Conservation (phyloP, 768 basidiomycete species). For the Hysterangium stoloniferum region DNA sequence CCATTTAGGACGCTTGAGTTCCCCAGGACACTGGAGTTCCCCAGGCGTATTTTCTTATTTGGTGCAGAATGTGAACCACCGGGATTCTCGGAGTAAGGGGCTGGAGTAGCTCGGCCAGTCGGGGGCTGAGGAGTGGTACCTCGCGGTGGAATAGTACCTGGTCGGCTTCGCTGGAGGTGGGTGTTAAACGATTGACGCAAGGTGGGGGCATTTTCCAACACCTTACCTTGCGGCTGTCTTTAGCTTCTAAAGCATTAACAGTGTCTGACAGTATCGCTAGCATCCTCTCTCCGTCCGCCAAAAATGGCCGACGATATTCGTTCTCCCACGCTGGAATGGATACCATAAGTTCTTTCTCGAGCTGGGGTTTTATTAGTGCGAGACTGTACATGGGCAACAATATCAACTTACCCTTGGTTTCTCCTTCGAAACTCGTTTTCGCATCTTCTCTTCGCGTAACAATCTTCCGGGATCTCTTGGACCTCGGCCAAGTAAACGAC, state of each 20-base stretch:
- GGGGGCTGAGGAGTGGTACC: slow-evolving; percentile 46
- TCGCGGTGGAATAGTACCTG: slow-evolving; percentile 54
- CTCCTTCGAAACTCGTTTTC: slow-evolving; percentile 86
- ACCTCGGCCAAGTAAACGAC: slow-evolving; percentile 72
- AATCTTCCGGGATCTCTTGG: slow-evolving; percentile 78
- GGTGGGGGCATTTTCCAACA: neutral
- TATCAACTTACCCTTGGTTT: slow-evolving; percentile 72
- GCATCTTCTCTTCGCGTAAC: slow-evolving; percentile 93
- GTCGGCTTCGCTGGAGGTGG: slow-evolving; percentile 21
- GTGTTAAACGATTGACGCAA: neutral
- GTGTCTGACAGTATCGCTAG: slow-evolving; percentile 70
- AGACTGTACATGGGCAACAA: neutral
- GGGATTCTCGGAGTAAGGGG: slow-evolving; percentile 43
- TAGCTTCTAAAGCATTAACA: slow-evolving; percentile 46
- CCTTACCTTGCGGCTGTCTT: slow-evolving; percentile 64
- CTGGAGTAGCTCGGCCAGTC: slow-evolving; percentile 46
- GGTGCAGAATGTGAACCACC: slow-evolving; percentile 38
- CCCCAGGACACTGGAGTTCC: slow-evolving; percentile 46
- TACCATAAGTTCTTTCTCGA: slow-evolving; percentile 78
- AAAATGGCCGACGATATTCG: slow-evolving; percentile 62
- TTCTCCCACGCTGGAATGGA: slow-evolving; percentile 85
- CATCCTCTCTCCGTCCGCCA: slow-evolving; percentile 79
- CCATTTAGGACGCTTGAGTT: slow-evolving; percentile 37
- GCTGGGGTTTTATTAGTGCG: slow-evolving; percentile 35
- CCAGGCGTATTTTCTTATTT: slow-evolving; percentile 55